These are phyloP conservation scores for Tardiomyces depauwii DNA, from an alignment of 1,139 yeast species.

Conservation along the genomic window DNA sequence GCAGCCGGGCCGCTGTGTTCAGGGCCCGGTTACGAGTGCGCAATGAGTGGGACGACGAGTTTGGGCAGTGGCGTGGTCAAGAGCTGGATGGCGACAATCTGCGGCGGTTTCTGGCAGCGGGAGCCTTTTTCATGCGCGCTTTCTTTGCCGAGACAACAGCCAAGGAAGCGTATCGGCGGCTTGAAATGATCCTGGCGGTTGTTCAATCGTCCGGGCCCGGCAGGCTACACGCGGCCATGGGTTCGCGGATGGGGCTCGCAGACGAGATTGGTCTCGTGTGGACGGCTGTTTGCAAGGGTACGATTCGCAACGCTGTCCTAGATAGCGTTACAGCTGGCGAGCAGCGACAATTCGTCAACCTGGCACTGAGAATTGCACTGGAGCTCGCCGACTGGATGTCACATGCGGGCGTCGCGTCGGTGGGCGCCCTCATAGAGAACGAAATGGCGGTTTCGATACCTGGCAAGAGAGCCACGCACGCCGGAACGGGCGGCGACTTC, in stretches of 20 bases:
- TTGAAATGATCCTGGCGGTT: not conserved
- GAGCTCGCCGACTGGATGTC: not conserved
- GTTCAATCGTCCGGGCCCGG: not conserved
- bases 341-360: not conserved
- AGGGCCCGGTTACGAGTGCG: slow-evolving; percentile 8
- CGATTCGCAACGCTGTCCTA: too few relatives aligned
- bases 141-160: slow-evolving; percentile 3
- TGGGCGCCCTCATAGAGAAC: not conserved
- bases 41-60: slow-evolving; percentile 11
- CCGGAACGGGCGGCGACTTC: not conserved
- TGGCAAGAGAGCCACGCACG: not conserved
- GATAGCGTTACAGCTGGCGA: too few relatives aligned
- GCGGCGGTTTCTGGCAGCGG: slow-evolving; percentile 3
- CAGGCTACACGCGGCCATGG: not conserved
- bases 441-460: not conserved
- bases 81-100: slow-evolving; percentile 2
- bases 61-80: not conserved
- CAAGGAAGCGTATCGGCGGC: not conserved
- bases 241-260: not conserved
- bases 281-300: not conserved
- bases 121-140: slow-evolving; percentile 8
- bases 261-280: not conserved
- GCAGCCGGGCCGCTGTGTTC: slow-evolving; percentile 13
- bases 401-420: not conserved
- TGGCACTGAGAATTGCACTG: not conserved